Conservation (phyloP, 176 grass and related monocot species). For the Cenchrus americanus region DNA sequence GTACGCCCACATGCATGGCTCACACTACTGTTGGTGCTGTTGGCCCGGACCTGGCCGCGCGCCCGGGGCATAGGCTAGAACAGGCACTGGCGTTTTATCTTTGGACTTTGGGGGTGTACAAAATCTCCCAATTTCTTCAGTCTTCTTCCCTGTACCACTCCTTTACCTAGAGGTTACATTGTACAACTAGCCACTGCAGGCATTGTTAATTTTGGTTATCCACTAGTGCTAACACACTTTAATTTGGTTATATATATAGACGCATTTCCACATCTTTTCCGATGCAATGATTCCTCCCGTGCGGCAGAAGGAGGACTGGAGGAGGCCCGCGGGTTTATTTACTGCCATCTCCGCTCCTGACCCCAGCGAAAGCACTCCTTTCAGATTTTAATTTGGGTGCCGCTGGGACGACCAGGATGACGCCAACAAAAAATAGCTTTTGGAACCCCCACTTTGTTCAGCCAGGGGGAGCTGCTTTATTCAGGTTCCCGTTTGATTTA, state of each 20-base stretch:
- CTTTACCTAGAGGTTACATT: background rate
- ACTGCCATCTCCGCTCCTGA: background rate
- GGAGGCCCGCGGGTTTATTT: background rate
- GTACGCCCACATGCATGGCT: slow-evolving; percentile 12
- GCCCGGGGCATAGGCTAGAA: background rate
- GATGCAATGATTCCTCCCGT: slow-evolving; percentile 25
- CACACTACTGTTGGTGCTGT: background rate
- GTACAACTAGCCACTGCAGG: background rate
- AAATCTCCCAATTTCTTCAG: background rate
- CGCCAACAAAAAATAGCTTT: slow-evolving; percentile 22
- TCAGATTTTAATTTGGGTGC: background rate
- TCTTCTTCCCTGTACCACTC: background rate
- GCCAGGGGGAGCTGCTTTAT: background rate
- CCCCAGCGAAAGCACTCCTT: background rate
- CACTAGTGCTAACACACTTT: background rate
- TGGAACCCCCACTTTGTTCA: slow-evolving; percentile 9
- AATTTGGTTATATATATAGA: background rate
- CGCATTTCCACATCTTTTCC: background rate
- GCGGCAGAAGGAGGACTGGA: background rate
- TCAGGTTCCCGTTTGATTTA: background rate
- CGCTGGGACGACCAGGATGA: background rate
- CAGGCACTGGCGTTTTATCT: background rate
- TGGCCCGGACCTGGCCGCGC: background rate
- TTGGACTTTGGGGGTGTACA: background rate
- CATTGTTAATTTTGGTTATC: background rate